Evolutionary conservation across 495 filamentous ascomycete species (phyloP).

Genomic region (Aspergillus asperescens): DNA sequence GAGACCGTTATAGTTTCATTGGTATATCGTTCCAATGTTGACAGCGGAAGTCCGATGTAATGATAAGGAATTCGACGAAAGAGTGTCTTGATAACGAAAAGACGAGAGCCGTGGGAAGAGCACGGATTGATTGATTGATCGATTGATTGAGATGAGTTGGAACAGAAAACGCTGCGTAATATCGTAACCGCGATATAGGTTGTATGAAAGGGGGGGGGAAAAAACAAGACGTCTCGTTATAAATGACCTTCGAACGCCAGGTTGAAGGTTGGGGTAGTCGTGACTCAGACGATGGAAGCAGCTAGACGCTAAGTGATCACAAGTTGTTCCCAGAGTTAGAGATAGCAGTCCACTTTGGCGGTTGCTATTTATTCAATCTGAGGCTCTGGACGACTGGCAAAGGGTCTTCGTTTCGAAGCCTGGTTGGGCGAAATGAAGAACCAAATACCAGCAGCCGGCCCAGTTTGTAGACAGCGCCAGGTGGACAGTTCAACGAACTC

Average conservation of each 20-base stretch:
- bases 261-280: slow-evolving; percentile 33
- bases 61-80: slow-evolving; percentile 29
- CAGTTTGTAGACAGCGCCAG: slow-evolving; percentile 24
- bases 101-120: slow-evolving; percentile 24
- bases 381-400: slow-evolving; percentile 32
- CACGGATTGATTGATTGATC: slow-evolving; percentile 15
- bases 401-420: slow-evolving; percentile 39
- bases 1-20: slow-evolving; percentile 66
- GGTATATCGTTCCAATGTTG: slow-evolving; percentile 46
- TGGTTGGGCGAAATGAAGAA: slow-evolving; percentile 33
- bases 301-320: slow-evolving; percentile 37
- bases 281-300: slow-evolving; percentile 33
- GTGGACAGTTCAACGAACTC: slow-evolving; percentile 20
- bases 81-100: slow-evolving; percentile 33
- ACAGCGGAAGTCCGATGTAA: slow-evolving; percentile 37
- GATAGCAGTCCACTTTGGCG: slow-evolving; percentile 7
- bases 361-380: slow-evolving; percentile 22
- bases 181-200: slow-evolving; percentile 38
- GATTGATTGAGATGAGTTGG: slow-evolving; percentile 24
- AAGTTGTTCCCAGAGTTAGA: slow-evolving; percentile 21
- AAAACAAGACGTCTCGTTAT: slow-evolving; percentile 25
- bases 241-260: slow-evolving; percentile 40
- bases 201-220: slow-evolving; percentile 27
- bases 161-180: slow-evolving; percentile 47
- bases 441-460: slow-evolving; percentile 42